These are phyloP conservation scores for Podospora australis DNA, from an alignment of 495 filamentous ascomycete species.

Conservation along the genomic window DNA sequence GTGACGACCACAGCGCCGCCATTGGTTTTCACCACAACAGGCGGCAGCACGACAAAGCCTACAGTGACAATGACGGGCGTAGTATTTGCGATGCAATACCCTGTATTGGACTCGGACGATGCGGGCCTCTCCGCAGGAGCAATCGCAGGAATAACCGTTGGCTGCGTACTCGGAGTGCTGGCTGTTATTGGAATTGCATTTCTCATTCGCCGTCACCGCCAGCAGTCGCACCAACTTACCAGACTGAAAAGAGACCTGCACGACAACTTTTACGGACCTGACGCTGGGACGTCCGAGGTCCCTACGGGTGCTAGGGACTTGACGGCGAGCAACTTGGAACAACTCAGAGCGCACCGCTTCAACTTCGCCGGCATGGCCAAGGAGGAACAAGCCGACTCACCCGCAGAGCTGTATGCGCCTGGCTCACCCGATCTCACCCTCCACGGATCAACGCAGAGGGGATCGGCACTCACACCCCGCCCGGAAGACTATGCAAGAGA, in stretches of 20 bases:
- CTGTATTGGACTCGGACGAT: slow-evolving; percentile 1
- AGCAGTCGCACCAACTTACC: not conserved
- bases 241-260: slow-evolving; percentile 4
- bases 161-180: not conserved
- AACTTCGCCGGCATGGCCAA: not conserved
- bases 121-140: slow-evolving; percentile 7
- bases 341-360: not conserved
- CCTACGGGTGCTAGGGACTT: not conserved
- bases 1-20: slow-evolving; percentile 1
- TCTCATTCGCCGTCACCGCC: slow-evolving; percentile 3
- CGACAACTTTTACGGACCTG: slow-evolving; percentile 4
- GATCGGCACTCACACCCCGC: not conserved
- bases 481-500: too few relatives aligned
- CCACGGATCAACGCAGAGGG: not conserved
- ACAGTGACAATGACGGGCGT: slow-evolving; percentile 10
- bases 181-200: slow-evolving; percentile 2
- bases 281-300: slow-evolving; percentile 2
- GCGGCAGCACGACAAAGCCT: not conserved
- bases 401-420: too few relatives aligned
- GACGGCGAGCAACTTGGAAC: not conserved
- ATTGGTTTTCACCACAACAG: not conserved
- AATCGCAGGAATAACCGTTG: slow-evolving; percentile 16
- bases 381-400: not conserved
- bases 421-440: too few relatives aligned
- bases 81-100: slow-evolving; percentile 15